Evolutionary conservation across 495 filamentous ascomycete genomes (phyloP).

Genomic region (Aspergillus bridgeri): DNA sequence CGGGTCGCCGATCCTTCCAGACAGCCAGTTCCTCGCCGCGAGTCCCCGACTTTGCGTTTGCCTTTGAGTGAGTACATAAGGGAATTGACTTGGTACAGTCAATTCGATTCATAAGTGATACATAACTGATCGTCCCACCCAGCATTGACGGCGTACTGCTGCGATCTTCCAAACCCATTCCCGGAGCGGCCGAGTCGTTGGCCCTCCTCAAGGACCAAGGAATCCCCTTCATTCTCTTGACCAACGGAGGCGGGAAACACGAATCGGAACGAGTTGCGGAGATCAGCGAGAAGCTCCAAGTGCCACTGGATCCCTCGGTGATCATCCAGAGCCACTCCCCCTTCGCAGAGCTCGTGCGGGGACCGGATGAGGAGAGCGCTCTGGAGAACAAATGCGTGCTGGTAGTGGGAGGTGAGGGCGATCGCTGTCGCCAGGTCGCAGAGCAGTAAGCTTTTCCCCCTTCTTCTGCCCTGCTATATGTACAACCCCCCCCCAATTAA

Average conservation of each 20-base stretch:
- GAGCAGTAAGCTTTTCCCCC: constrained; percentile 38
- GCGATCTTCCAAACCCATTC: constrained; percentile 74
- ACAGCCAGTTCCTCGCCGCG: constrained; percentile 28
- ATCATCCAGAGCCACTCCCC: constrained; percentile 87
- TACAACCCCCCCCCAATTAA: neutral
- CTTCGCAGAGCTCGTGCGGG: constrained; percentile 55
- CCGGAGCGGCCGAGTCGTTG: constrained; percentile 77
- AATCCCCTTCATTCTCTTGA: constrained; percentile 83
- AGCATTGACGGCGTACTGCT: constrained; percentile 96
- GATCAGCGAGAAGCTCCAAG: constrained; percentile 58
- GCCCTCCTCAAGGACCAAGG: constrained; percentile 61
- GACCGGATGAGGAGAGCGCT: constrained; percentile 30
- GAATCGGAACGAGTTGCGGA: constrained; percentile 69
- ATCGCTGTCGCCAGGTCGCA: constrained; percentile 72
- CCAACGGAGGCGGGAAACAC: constrained; percentile 81
- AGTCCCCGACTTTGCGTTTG: constrained; percentile 70
- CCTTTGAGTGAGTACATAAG: constrained; percentile 66
- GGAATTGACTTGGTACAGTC: neutral
- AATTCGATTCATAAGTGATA: neutral
- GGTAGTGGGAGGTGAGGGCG: constrained; percentile 77
- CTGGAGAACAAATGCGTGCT: constrained; percentile 71
- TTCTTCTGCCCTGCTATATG: neutral
- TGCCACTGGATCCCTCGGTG: constrained; percentile 59
- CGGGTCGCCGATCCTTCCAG: constrained; percentile 27
- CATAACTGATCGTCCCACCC: neutral